Conservation (phyloP, 2,329 filamentous ascomycete species). For the Ophiostoma quercus region DNA sequence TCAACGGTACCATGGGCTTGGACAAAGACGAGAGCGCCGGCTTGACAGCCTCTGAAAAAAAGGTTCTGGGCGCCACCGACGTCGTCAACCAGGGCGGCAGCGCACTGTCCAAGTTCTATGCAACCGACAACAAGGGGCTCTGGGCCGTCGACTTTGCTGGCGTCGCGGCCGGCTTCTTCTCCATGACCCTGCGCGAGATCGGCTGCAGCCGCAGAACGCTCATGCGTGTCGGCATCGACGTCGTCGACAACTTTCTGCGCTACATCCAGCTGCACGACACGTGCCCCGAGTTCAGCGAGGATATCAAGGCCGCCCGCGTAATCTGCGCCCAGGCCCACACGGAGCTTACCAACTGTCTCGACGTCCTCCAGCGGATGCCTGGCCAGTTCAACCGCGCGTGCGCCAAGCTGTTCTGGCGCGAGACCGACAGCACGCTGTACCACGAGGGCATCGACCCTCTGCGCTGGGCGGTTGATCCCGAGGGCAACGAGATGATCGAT, state of each 20-base stretch:
- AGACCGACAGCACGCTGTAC: conserved; percentile 31
- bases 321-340: conserved; percentile 61
- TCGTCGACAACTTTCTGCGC: conserved; percentile 80
- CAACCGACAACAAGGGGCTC: conserved; percentile 44
- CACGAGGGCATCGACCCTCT: conserved; percentile 29
- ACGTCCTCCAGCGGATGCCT: conserved; percentile 54
- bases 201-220: conserved; percentile 48
- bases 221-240: conserved; percentile 57
- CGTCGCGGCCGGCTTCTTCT: conserved; percentile 73
- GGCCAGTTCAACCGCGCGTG: conserved; percentile 78
- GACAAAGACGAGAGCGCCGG: conserved; percentile 42
- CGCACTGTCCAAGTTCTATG: conserved; percentile 45
- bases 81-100: conserved; percentile 45
- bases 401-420: conserved; percentile 57
- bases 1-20: conserved; percentile 52
- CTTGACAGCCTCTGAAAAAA: conserved; percentile 58
- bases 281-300: conserved; percentile 69
- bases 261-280: conserved; percentile 82
- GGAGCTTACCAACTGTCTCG: conserved; percentile 59
- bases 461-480: conserved; percentile 32
- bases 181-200: conserved; percentile 51
- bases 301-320: conserved; percentile 60
- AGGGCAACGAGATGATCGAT: not conserved
- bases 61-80: conserved; percentile 59
- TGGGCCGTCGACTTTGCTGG: conserved; percentile 78